Conservation (phyloP, 768 basidiomycete species). For the Suillus variegatus region DNA sequence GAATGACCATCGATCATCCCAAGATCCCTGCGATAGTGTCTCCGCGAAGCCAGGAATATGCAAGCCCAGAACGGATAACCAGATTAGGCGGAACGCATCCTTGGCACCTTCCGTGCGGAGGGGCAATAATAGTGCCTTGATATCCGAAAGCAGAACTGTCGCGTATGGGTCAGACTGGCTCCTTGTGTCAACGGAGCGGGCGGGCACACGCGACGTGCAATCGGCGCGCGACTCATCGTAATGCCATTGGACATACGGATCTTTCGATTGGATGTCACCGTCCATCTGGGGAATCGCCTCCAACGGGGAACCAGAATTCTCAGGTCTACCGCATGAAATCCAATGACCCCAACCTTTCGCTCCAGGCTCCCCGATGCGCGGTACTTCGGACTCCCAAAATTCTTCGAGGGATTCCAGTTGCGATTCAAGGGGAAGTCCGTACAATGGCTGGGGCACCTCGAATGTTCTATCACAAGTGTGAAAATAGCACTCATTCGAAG, state of each 20-base stretch:
- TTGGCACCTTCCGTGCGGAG: constrained; percentile 47
- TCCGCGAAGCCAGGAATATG: constrained; percentile 66
- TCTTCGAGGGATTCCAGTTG: constrained; percentile 67
- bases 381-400: constrained; percentile 83
- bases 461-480: constrained; percentile 49
- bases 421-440: constrained; percentile 41
- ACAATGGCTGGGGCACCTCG: constrained; percentile 49
- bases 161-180: constrained; percentile 68
- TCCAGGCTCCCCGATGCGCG: constrained; percentile 69
- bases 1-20: constrained; percentile 72
- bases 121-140: constrained; percentile 56
- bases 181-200: constrained; percentile 52
- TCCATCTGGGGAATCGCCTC: constrained; percentile 17
- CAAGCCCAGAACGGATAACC: constrained; percentile 72
- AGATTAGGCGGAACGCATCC: constrained; percentile 62
- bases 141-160: constrained; percentile 71
- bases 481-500: constrained; percentile 11
- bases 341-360: constrained; percentile 73
- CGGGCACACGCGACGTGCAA: constrained; percentile 43
- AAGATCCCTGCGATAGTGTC: constrained; percentile 42
- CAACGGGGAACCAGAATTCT: constrained; percentile 15
- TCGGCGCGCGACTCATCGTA: constrained; percentile 56
- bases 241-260: constrained; percentile 74
- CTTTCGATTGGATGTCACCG: constrained; percentile 36
- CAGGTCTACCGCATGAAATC: constrained; percentile 47